These are phyloP conservation scores for Neopestalotiopsis rosae DNA, from an alignment of 2,329 filamentous ascomycete species.

Conservation along the genomic window DNA sequence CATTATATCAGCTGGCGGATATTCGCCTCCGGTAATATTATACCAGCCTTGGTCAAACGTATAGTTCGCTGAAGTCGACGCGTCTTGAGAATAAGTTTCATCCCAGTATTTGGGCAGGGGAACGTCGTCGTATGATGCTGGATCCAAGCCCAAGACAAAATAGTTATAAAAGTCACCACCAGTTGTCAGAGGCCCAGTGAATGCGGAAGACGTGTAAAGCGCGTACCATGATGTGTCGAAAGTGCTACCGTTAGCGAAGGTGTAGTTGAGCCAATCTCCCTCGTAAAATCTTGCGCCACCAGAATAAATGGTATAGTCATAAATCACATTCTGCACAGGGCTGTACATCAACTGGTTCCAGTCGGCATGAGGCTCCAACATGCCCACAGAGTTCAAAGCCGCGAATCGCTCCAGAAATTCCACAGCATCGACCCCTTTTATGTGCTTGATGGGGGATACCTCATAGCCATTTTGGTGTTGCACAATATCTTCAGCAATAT, in stretches of 20 bases:
- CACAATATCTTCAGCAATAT: constrained; percentile 31
- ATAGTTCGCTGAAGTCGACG: background rate
- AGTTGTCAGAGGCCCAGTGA: constrained; percentile 39
- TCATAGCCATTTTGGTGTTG: constrained; percentile 21
- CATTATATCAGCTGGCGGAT: constrained; percentile 23
- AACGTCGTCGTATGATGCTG: constrained; percentile 19
- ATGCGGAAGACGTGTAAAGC: constrained; percentile 19
- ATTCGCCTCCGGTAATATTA: constrained; percentile 20
- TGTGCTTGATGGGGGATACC: constrained; percentile 31
- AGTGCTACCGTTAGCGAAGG: constrained; percentile 32
- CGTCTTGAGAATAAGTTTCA: constrained; percentile 21
- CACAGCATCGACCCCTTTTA: constrained; percentile 36
- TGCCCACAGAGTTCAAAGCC: constrained; percentile 38
- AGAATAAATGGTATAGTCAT: constrained; percentile 35
- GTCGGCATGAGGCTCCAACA: constrained; percentile 45
- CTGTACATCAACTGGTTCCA: constrained; percentile 44
- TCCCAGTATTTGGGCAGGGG: background rate
- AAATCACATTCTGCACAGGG: constrained; percentile 30
- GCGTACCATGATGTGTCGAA: constrained; percentile 22
- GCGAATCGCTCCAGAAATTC: constrained; percentile 38
- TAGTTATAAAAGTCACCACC: constrained; percentile 50
- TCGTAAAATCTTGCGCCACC: constrained; percentile 41
- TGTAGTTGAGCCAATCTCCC: constrained; percentile 34
- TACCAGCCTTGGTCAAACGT: background rate
- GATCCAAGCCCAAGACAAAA: constrained; percentile 39